These are phyloP conservation scores for Sclerotinia borealis DNA, from an alignment of 2,329 filamentous ascomycete genomes.

Conservation along the genomic window DNA sequence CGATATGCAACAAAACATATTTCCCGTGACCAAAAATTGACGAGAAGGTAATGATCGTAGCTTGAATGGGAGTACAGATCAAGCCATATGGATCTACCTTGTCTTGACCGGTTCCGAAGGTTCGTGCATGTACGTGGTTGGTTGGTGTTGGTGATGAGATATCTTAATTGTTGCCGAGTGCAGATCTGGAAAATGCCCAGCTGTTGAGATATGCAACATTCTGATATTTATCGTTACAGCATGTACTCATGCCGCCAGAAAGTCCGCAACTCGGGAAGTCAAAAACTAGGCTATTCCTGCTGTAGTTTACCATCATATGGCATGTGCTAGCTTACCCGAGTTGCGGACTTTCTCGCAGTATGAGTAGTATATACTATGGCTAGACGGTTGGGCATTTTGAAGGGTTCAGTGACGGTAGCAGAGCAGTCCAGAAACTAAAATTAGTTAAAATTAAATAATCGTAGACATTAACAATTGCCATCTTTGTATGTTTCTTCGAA, in stretches of 20 bases:
- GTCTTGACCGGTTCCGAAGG: not conserved
- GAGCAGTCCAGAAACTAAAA: not conserved
- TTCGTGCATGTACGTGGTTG: no score
- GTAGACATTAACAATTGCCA: not conserved
- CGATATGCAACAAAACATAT: not conserved
- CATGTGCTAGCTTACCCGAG: no score
- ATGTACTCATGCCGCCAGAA: not conserved
- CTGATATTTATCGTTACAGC: not conserved
- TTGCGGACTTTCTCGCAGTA: no score
- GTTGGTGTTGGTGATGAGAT: not conserved
- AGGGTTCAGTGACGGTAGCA: not conserved
- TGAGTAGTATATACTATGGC: no score
- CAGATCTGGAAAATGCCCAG: not conserved
- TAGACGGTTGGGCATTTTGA: not conserved
- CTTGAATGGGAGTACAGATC: not conserved
- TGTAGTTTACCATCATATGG: no score
- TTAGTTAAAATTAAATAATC: not conserved
- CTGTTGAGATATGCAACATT: not conserved
- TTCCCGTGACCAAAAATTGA: not conserved
- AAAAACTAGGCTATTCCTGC: no score
- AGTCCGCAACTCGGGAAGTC: no score
- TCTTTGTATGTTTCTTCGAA: not conserved
- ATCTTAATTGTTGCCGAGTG: not conserved
- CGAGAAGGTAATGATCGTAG: not conserved
- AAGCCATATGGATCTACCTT: not conserved